Evolutionary conservation across 2,329 filamentous ascomycete genomes (phyloP).

Genomic region (Neofusicoccum sp.): DNA sequence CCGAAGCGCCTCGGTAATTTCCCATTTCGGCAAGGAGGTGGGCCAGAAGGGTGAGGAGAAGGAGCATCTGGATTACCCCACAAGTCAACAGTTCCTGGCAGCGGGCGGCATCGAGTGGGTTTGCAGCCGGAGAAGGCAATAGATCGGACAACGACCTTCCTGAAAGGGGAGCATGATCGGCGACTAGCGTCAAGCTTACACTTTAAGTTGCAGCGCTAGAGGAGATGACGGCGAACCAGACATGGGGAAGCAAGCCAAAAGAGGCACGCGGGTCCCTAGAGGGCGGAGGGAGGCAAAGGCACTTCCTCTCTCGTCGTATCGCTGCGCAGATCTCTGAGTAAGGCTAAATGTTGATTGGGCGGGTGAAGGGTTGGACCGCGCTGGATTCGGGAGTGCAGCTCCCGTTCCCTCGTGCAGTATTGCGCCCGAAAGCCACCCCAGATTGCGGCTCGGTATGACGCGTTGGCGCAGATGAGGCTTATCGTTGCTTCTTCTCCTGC

Average conservation of each 20-base stretch:
- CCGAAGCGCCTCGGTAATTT: slow-evolving; percentile 7
- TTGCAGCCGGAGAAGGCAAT: neutral
- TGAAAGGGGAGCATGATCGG: neutral
- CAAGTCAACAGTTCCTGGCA: neutral
- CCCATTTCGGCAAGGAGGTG: neutral
- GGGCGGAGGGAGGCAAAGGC: too few relatives aligned
- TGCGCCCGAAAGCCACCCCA: neutral
- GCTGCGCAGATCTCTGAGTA: neutral
- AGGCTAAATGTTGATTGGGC: neutral
- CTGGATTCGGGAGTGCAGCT: neutral
- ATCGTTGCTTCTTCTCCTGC: neutral
- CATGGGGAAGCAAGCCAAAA: neutral
- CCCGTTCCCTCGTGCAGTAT: neutral
- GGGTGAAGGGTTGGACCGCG: neutral
- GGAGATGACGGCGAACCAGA: neutral
- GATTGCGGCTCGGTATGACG: neutral
- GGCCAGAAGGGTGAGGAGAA: neutral
- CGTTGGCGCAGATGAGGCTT: neutral
- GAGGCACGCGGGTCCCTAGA: neutral
- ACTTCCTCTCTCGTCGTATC: neutral
- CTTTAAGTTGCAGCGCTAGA: slow-evolving; percentile 2
- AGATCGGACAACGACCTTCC: neutral
- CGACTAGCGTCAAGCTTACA: neutral
- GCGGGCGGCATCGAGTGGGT: neutral
- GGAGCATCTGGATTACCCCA: neutral